These are phyloP conservation scores for Plectosphaerella sp. DNA, from an alignment of 2,329 filamentous ascomycete species.

Conservation along the genomic window DNA sequence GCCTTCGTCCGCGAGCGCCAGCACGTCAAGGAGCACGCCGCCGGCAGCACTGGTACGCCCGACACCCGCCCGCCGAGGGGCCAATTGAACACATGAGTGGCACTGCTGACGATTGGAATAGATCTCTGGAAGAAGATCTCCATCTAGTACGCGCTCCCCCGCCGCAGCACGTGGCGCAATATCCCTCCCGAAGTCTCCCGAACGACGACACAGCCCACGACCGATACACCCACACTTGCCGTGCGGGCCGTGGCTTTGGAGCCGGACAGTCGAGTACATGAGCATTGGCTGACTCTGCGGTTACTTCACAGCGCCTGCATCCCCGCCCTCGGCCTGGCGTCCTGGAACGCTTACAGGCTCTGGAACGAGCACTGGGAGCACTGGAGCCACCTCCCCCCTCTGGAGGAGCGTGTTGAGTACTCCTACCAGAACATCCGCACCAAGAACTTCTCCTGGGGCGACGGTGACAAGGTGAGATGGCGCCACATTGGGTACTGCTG, in stretches of 20 bases:
- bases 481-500: background rate
- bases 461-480: constrained; percentile 80
- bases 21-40: constrained; percentile 88
- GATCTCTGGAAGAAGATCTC: constrained; percentile 96
- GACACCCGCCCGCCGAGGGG: background rate
- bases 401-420: constrained; percentile 91
- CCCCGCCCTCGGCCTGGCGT: constrained; percentile 67
- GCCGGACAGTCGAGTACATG: too few species aligned
- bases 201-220: too few species aligned
- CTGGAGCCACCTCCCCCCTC: constrained; percentile 76
- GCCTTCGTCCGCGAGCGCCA: constrained; percentile 89
- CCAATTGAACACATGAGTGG: constrained; percentile 4
- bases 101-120: constrained; percentile 38
- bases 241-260: too few species aligned
- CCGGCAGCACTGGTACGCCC: constrained; percentile 67
- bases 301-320: constrained; percentile 59
- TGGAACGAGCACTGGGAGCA: constrained; percentile 99
- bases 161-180: background rate
- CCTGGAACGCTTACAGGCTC: constrained; percentile 81
- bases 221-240: too few species aligned
- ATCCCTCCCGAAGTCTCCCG: too few species aligned
- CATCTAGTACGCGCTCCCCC: constrained; percentile 67
- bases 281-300: constrained; percentile 4
- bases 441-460: constrained; percentile 93
- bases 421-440: constrained; percentile 95